Base-by-base conservation (phyloP, 805 yeast genomes). In the Saccharomycopsis sp. region DNA sequence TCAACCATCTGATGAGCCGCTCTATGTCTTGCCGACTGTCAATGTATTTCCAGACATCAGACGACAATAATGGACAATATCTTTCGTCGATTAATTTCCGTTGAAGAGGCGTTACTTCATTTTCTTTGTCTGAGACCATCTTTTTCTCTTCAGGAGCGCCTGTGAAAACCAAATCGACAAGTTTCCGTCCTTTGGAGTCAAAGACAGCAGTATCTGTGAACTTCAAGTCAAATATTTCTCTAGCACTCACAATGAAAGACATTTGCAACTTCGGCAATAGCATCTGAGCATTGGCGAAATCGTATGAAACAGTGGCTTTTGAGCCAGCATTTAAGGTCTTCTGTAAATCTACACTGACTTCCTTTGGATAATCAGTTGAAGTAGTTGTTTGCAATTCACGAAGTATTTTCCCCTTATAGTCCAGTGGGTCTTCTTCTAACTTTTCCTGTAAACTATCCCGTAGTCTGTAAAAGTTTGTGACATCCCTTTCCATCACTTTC, bases 31-130 rank as follows among this genome's bases (percentile, higher is more conserved):
- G 79, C 0, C 78, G 74, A 1, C 67, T 72, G 63, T 90, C 96
- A 62, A 83, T 80, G 64, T 70, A 88, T 56, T 85, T 79, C 97
- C 97, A 91, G 41, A 81, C 80, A 3, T 70, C 61, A 50, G 79
- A 74, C 14, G 76, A 70, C 8, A 83, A 63, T 21, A 89, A 66
- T 3, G 83, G 79, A 57, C 77, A 81, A 1, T 85, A 80, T 1
- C 75, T 72, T 66, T 89, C 96, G 64, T 87, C 95, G 21, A 85
- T 70, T 15, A 82, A 63, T 66, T 88, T 89, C 51, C 89, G 73
- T 65, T 86, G 84, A 24, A 74, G 57, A 1, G 63, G 55, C 2
- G 52, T 44, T 4, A 58, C 16, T 4, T 23, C 23, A 34, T 8
- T 14, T 2, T 14, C 9, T 37, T 24, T 24, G 16, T 21, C 29